Percentiles rank a stretch among this genome's conserved stretches.
These are phyloP conservation scores for Brassica napus DNA, from an alignment of 345 rosid genomes.

Conservation along the genomic window DNA sequence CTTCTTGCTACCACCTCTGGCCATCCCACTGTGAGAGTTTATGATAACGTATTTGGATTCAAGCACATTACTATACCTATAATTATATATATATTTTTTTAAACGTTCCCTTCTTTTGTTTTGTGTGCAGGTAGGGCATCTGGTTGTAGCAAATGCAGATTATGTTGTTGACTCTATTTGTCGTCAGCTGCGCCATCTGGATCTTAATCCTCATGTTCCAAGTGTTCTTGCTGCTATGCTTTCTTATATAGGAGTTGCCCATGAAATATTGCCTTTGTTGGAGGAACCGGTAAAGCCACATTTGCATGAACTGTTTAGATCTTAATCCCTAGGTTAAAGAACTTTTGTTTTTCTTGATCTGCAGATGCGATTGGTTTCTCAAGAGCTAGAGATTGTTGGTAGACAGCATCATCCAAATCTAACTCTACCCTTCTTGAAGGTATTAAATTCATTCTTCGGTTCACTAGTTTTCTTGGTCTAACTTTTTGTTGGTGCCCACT, in stretches of 20 bases:
- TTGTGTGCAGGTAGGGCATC: conserved; percentile 73
- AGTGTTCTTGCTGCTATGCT: conserved; percentile 95
- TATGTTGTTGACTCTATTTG: conserved; percentile 86
- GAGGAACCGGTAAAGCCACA: conserved; percentile 77
- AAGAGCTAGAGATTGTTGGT: conserved; percentile 88
- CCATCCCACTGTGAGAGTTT: conserved; percentile 62
- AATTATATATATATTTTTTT: neutral
- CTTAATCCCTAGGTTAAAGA: neutral
- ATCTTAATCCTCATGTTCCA: conserved; percentile 88
- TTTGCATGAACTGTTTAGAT: conserved; percentile 1
- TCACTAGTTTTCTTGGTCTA: neutral
- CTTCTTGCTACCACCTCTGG: conserved; percentile 60
- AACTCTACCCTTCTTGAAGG: conserved; percentile 87
- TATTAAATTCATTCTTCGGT: conserved; percentile 23
- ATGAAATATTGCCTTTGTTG: conserved; percentile 72
- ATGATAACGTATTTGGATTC: conserved; percentile 11
- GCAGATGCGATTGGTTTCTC: conserved; percentile 81
- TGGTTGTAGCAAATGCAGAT: conserved; percentile 91
- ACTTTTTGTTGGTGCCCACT: conserved; percentile 11
- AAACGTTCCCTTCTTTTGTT: neutral
- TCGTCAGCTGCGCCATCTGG: conserved; percentile 83
- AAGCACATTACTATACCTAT: conserved; percentile 10
- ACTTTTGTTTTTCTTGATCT: conserved; percentile 13
- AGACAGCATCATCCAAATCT: conserved; percentile 90
- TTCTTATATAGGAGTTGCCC: conserved; percentile 85